Evolutionary conservation across 768 basidiomycete genomes (phyloP).

Genomic region (Lyophyllum semitale): DNA sequence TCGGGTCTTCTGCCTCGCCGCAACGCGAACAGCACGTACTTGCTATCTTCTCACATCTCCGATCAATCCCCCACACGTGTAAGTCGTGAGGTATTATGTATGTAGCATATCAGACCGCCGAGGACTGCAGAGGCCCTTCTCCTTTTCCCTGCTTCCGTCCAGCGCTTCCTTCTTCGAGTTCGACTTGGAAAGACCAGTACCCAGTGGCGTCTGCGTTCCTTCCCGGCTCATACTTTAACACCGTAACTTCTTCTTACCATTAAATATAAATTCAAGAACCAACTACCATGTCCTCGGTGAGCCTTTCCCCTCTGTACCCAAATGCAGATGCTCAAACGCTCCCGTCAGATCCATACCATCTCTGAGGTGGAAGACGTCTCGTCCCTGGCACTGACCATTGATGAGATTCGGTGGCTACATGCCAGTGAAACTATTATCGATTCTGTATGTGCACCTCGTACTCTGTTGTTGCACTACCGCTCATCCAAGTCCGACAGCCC

Average conservation of each 20-base stretch:
- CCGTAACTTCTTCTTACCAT: not conserved
- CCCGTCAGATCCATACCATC: constrained; percentile 2
- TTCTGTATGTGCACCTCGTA: constrained; percentile 3
- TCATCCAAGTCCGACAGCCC: not conserved
- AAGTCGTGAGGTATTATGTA: constrained; percentile 43
- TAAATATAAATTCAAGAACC: not conserved
- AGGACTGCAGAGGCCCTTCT: not conserved
- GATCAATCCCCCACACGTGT: constrained; percentile 45
- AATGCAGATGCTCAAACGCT: constrained; percentile 16
- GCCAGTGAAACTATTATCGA: constrained; percentile 31
- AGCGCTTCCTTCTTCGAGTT: constrained; percentile 7
- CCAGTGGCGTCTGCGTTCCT: constrained; percentile 10
- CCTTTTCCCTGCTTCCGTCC: constrained; percentile 4
- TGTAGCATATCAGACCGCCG: constrained; percentile 12
- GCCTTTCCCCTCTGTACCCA: constrained; percentile 10
- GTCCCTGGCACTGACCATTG: constrained; percentile 37
- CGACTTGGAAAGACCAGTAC: constrained; percentile 10
- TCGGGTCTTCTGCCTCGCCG: constrained; percentile 20
- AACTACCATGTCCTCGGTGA: constrained; percentile 1
- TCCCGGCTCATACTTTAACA: not conserved
- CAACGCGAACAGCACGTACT: constrained; percentile 19
- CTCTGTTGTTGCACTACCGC: not conserved
- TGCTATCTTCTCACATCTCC: constrained; percentile 32
- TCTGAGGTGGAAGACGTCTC: constrained; percentile 28
- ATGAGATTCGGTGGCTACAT: constrained; percentile 53